These are phyloP conservation scores for Ophiostoma piceae DNA, from an alignment of 2,329 filamentous ascomycete species.

Conservation along the genomic window DNA sequence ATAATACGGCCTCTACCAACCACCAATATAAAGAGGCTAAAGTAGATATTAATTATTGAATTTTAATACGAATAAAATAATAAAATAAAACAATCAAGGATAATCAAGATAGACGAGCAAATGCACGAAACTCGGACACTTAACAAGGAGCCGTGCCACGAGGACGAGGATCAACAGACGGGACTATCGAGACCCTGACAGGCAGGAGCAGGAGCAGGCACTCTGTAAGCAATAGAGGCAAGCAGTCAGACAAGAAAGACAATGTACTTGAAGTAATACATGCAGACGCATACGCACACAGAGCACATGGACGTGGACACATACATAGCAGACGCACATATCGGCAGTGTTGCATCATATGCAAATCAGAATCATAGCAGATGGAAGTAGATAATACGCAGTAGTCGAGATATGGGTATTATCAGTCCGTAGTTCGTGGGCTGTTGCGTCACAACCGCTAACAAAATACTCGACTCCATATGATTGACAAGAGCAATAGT, in stretches of 20 bases:
- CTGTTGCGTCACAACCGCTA: neutral
- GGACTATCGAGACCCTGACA: conserved; percentile 4
- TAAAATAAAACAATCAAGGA: too few species aligned
- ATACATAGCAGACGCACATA: neutral
- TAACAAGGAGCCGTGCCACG: neutral
- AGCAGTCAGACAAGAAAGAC: neutral
- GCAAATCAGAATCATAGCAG: conserved; percentile 1
- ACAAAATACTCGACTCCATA: too few species aligned
- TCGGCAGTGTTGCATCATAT: neutral
- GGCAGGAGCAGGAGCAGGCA: neutral
- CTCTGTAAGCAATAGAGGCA: too few species aligned
- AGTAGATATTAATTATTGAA: too few species aligned
- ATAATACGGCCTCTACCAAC: too few species aligned
- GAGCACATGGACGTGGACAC: neutral
- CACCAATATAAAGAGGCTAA: too few species aligned
- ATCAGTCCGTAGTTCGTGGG: neutral
- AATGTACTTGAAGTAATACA: neutral
- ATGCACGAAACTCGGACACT: neutral
- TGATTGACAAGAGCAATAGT: neutral
- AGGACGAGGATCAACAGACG: conserved; percentile 10
- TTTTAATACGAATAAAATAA: too few species aligned
- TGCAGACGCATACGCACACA: neutral
- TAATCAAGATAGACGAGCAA: neutral
- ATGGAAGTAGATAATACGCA: neutral
- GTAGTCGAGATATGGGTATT: neutral